Evolutionary conservation across 148 eudicot genomes (phyloP).

Genomic region (Camellia japonica): DNA sequence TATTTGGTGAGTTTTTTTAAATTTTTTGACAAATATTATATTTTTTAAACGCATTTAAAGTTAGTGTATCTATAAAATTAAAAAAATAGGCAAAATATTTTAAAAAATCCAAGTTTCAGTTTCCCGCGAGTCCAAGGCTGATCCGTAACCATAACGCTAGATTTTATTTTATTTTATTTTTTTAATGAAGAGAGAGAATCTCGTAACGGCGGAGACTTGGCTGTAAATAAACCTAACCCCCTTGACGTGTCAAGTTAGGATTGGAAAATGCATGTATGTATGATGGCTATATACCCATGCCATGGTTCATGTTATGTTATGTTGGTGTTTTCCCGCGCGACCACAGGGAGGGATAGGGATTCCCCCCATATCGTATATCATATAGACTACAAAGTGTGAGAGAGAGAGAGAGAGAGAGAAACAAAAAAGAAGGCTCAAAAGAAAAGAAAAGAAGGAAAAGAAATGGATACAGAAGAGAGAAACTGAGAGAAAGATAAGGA

Average conservation of each 20-base stretch:
- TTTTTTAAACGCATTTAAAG: too few relatives aligned
- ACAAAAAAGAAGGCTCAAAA: not conserved
- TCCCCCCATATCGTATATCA: not conserved
- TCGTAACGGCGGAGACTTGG: conserved; percentile 8
- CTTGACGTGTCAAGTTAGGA: not conserved
- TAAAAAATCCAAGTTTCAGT: too few relatives aligned
- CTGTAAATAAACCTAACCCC: not conserved
- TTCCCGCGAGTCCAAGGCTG: too few relatives aligned
- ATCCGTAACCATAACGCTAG: too few relatives aligned
- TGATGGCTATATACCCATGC: conserved; percentile 10
- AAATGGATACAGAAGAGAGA: not conserved
- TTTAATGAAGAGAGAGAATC: not conserved
- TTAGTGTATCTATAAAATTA: too few relatives aligned
- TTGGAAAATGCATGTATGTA: not conserved
- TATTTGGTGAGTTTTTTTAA: too few relatives aligned
- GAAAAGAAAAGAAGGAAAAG: not conserved
- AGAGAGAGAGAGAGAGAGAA: conserved; percentile 8
- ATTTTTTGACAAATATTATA: too few relatives aligned
- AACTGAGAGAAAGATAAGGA: not conserved
- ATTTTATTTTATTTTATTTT: too few relatives aligned
- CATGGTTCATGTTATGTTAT: conserved; percentile 8
- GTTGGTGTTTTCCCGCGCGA: conserved; percentile 32
- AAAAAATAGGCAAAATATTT: too few relatives aligned
- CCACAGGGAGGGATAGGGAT: conserved; percentile 9
- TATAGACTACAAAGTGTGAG: not conserved